Percentiles rank a stretch among this genome's conserved stretches.
Evolutionary conservation across 2,329 filamentous ascomycete species (phyloP).

Genomic region (Sclerotinia sclerotiorum): DNA sequence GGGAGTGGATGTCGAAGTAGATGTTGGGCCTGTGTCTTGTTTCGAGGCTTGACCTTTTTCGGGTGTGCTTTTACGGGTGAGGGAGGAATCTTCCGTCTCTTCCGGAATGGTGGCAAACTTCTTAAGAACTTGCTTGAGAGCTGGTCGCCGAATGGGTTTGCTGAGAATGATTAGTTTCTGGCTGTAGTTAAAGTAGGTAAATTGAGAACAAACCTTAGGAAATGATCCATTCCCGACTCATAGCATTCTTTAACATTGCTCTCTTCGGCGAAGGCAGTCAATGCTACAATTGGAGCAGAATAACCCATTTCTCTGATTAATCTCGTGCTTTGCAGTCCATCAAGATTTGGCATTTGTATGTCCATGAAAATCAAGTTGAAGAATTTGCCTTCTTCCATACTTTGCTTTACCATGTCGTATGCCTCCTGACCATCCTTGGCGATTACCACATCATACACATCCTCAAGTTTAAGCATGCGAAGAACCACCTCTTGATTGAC

Average conservation of each 20-base stretch:
- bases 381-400: conserved; percentile 68
- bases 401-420: conserved; percentile 78
- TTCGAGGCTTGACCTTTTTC: conserved; percentile 9
- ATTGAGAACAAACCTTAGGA: conserved; percentile 51
- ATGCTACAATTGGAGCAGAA: conserved; percentile 80
- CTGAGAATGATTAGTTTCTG: conserved; percentile 38
- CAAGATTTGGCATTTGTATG: conserved; percentile 89
- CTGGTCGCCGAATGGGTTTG: conserved; percentile 76
- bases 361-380: conserved; percentile 97
- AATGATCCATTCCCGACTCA: conserved; percentile 90
- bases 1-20: not conserved
- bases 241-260: conserved; percentile 84
- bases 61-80: conserved; percentile 43
- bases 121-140: conserved; percentile 80
- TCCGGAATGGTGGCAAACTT: conserved; percentile 81
- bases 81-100: conserved; percentile 47
- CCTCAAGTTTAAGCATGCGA: conserved; percentile 70
- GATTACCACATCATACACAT: conserved; percentile 83
- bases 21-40: not conserved
- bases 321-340: conserved; percentile 82
- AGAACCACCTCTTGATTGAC: conserved; percentile 62
- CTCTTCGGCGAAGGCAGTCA: conserved; percentile 89
- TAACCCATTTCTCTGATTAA: conserved; percentile 86
- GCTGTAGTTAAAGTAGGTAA: not conserved
- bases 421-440: conserved; percentile 86